phyloP scores from a whole-genome alignment of 176 grass and related monocot genomes.

The Musa schizocarpa region DNA sequence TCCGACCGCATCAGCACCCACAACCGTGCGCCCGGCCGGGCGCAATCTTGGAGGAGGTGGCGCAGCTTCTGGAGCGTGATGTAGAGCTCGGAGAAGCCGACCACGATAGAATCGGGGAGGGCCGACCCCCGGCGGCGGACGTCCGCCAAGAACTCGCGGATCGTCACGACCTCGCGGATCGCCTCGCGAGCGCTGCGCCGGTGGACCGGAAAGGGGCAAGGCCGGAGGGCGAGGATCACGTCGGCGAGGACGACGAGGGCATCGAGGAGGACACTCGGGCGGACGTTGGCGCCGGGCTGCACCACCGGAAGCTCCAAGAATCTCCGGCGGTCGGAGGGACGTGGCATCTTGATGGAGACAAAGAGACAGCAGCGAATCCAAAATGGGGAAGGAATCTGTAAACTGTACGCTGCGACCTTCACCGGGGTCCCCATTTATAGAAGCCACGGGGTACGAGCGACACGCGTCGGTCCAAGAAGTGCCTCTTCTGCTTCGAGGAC shows the following conservation, averaged over 20 bases:
- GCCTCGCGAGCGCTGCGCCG: constrained; percentile 29
- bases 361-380: background rate
- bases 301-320: constrained; percentile 36
- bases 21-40: constrained; percentile 35
- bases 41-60: constrained; percentile 53
- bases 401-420: background rate
- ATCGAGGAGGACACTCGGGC: constrained; percentile 36
- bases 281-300: constrained; percentile 49
- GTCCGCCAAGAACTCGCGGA: constrained; percentile 57
- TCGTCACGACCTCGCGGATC: constrained; percentile 38
- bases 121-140: constrained; percentile 14
- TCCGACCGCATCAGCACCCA: constrained; percentile 63
- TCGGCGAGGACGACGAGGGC: constrained; percentile 45
- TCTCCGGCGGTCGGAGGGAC: constrained; percentile 15
- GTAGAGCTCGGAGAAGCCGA: constrained; percentile 81
- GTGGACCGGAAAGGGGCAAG: constrained; percentile 44
- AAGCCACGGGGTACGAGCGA: background rate
- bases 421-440: background rate
- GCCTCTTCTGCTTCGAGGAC: background rate
- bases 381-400: background rate
- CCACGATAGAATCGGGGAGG: constrained; percentile 26
- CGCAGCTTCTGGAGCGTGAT: constrained; percentile 64
- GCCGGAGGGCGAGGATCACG: constrained; percentile 23
- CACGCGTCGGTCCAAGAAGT: background rate
- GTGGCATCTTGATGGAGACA: background rate